These are phyloP conservation scores for Aristolochia californica DNA, from an alignment of 164 flowering plant genomes.

Conservation along the genomic window DNA sequence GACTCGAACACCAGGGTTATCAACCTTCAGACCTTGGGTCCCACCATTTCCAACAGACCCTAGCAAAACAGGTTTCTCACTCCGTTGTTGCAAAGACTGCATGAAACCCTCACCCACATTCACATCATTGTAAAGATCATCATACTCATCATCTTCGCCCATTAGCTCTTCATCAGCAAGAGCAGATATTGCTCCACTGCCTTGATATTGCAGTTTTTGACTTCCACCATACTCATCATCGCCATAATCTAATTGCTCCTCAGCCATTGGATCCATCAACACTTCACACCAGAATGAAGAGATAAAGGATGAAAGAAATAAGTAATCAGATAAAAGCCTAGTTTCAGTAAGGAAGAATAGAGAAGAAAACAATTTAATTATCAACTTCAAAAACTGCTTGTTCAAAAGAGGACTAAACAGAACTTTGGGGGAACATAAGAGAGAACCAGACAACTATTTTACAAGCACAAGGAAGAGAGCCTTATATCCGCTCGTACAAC, in stretches of 20 bases:
- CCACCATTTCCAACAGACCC: slow-evolving; percentile 31
- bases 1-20: slow-evolving; percentile 23
- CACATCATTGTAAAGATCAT: slow-evolving; percentile 65
- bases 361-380: no score
- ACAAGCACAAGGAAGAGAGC: no score
- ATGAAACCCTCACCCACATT: slow-evolving; percentile 62
- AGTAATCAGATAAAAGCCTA: no score
- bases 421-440: no score
- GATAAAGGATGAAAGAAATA: neutral
- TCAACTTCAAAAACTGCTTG: no score
- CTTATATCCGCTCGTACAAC: no score
- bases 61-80: slow-evolving; percentile 25
- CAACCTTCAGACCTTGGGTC: slow-evolving; percentile 24
- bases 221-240: slow-evolving; percentile 62
- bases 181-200: slow-evolving; percentile 68
- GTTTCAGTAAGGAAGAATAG: no score
- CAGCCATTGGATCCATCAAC: slow-evolving; percentile 48
- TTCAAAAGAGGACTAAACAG: no score
- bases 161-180: slow-evolving; percentile 60
- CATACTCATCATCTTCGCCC: slow-evolving; percentile 66
- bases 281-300: neutral
- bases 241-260: slow-evolving; percentile 68
- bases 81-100: slow-evolving; percentile 37
- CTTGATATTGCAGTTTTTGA: slow-evolving; percentile 57
- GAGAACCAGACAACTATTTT: no score